Percentiles rank a stretch among this genome's conserved stretches.
These are phyloP conservation scores for Fusarium keratoplasticum DNA, from an alignment of 2,329 filamentous ascomycete species.

Conservation along the genomic window DNA sequence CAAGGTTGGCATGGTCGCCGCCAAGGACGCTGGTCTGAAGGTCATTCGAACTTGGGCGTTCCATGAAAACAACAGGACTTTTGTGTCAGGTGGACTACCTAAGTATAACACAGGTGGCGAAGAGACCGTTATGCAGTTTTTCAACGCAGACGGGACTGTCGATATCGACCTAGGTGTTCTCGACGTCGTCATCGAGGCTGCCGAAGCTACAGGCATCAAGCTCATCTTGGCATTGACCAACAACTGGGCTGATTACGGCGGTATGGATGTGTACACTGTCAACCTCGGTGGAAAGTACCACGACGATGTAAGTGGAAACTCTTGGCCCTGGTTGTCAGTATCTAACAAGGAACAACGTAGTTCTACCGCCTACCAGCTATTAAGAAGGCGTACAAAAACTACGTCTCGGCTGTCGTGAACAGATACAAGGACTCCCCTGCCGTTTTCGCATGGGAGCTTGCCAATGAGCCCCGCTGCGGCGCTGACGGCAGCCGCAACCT, in stretches of 20 bases:
- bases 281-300: conserved; percentile 64
- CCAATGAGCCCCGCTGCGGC: conserved; percentile 69
- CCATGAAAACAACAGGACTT: conserved; percentile 66
- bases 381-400: conserved; percentile 66
- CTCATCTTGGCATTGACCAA: conserved; percentile 66
- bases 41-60: conserved; percentile 70
- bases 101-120: conserved; percentile 59
- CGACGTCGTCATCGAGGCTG: conserved; percentile 60
- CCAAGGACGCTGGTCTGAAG: conserved; percentile 60
- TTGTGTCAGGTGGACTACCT: conserved; percentile 57
- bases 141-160: conserved; percentile 55
- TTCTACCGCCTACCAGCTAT: conserved; percentile 63
- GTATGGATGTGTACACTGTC: conserved; percentile 67
- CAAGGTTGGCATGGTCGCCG: conserved; percentile 58
- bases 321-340: accelerated
- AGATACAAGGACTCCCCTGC: conserved; percentile 69
- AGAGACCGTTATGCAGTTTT: conserved; percentile 58
- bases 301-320: conserved; percentile 1
- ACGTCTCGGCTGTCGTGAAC: conserved; percentile 68
- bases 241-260: conserved; percentile 69
- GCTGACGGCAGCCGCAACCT: conserved; percentile 60
- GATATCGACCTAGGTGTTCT: conserved; percentile 56
- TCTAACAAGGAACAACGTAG: conserved; percentile 29
- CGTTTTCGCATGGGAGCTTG: conserved; percentile 76
- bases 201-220: conserved; percentile 56